Conservation (phyloP, 352 stramenopile species). For the Globisporangium megalacanthum region DNA sequence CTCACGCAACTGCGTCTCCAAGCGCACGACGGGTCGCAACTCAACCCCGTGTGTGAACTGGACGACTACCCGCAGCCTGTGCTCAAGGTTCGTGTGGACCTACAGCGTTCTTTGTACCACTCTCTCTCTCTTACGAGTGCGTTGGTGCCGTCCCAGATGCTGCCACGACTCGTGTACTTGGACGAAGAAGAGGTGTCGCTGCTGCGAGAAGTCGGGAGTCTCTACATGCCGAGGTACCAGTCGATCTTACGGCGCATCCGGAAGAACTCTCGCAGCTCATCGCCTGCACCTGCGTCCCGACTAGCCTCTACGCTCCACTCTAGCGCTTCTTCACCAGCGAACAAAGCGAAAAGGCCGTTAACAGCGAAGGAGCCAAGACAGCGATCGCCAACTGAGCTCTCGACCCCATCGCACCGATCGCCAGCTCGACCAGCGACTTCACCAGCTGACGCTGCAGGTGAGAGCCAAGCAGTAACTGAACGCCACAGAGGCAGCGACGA, state of each 20-base stretch:
- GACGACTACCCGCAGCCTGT: slow-evolving; percentile 49
- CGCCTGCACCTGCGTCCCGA: background rate
- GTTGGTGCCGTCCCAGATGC: slow-evolving; percentile 24
- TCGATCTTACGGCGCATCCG: slow-evolving; percentile 37
- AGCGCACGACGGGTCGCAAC: slow-evolving; percentile 37
- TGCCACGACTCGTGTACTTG: slow-evolving; percentile 41
- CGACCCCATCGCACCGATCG: too few relatives aligned
- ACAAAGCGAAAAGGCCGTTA: background rate
- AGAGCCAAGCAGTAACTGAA: too few relatives aligned
- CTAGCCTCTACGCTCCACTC: background rate
- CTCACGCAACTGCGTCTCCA: slow-evolving; percentile 61
- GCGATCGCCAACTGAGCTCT: background rate
- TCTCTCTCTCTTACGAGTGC: too few relatives aligned
- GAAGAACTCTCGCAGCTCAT: background rate
- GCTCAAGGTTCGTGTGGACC: slow-evolving; percentile 23
- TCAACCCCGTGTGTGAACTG: slow-evolving; percentile 62
- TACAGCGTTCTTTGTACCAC: too few relatives aligned
- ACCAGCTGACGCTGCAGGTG: too few relatives aligned
- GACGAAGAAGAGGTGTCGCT: slow-evolving; percentile 70
- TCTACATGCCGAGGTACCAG: slow-evolving; percentile 69
- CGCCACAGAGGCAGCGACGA: too few relatives aligned
- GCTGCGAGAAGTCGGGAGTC: slow-evolving; percentile 43
- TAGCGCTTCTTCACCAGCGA: background rate
- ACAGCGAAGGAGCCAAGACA: too few relatives aligned
- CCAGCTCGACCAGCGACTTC: too few relatives aligned